A percentile compares a stretch with the other conserved stretches of the same genome.
These are phyloP conservation scores for Globisporangium nagaii DNA, from an alignment of 352 stramenopile species.

Conservation along the genomic window DNA sequence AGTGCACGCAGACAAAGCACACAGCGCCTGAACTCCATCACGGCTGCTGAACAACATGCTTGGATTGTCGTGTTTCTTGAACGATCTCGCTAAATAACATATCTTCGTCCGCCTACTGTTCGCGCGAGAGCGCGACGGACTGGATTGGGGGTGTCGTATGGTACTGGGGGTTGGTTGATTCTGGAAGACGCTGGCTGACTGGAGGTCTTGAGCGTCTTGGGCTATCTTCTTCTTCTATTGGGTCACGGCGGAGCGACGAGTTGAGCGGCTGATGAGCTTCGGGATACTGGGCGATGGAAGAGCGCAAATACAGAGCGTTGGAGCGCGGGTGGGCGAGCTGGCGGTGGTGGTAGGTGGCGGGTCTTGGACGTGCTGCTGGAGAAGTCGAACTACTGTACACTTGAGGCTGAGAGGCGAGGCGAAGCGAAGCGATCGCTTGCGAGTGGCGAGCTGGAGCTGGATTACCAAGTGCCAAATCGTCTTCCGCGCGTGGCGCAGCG, in stretches of 20 bases:
- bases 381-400: conserved; percentile 1
- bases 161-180: conserved; percentile 1
- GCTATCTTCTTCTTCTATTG: neutral
- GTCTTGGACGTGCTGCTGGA: neutral
- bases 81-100: conserved; percentile 6
- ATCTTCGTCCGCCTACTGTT: neutral
- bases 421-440: too few relatives aligned
- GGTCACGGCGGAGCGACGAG: neutral
- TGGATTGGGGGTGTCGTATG: neutral
- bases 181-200: neutral
- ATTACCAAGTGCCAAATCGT: conserved; percentile 2
- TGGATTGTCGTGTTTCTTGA: neutral
- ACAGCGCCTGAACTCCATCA: too few relatives aligned
- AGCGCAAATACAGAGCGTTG: neutral
- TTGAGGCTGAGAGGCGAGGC: neutral
- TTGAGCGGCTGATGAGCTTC: neutral
- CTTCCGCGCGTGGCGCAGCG: neutral
- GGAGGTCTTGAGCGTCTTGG: neutral
- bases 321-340: neutral
- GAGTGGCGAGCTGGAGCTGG: neutral
- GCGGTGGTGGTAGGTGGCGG: neutral
- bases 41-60: neutral
- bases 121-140: neutral
- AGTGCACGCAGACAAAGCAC: too few relatives aligned
- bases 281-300: neutral